Conservation (phyloP, 192 early-diverging fungal species). For the Gryganskiella cystojenkinii region DNA sequence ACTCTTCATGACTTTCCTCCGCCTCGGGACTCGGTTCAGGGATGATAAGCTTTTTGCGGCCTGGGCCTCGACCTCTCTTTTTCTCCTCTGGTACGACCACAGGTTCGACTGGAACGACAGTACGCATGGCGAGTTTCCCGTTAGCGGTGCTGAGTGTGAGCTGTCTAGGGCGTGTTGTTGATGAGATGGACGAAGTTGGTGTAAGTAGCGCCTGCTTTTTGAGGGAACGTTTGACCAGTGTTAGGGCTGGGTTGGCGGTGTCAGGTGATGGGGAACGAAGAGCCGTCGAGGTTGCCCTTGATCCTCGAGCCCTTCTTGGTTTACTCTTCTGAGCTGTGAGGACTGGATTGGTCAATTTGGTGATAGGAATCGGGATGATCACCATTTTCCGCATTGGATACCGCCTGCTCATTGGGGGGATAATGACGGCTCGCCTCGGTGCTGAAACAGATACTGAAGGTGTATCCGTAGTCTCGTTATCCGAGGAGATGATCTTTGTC, state of each 20-base stretch:
- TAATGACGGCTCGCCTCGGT: conserved; percentile 11
- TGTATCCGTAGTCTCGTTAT: background rate
- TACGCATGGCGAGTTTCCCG: conserved; percentile 32
- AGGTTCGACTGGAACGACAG: background rate
- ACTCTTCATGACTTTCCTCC: background rate
- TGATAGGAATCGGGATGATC: conserved; percentile 44
- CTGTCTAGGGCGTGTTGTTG: conserved; percentile 12
- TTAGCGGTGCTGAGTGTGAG: conserved; percentile 16
- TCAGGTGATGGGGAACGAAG: background rate
- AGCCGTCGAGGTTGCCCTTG: conserved; percentile 1
- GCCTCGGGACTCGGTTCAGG: background rate
- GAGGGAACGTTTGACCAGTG: conserved; percentile 18
- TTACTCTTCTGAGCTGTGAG: background rate
- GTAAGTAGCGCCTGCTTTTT: conserved; percentile 23
- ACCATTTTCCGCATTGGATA: conserved; percentile 20
- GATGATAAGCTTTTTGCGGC: conserved; percentile 13
- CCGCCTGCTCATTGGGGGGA: conserved; percentile 14
- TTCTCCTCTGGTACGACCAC: conserved; percentile 21
- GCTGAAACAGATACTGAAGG: background rate
- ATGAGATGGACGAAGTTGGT: background rate
- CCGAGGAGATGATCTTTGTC: conserved; percentile 13
- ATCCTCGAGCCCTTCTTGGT: conserved; percentile 8
- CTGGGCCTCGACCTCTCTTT: conserved; percentile 21
- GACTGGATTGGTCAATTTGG: background rate
- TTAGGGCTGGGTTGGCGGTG: background rate